Evolutionary conservation across 1,284 basidiomycete species (phyloP), one percentile per base, ranked within the genome.

Genomic region (Cutaneotrichosporon sp.): DNA sequence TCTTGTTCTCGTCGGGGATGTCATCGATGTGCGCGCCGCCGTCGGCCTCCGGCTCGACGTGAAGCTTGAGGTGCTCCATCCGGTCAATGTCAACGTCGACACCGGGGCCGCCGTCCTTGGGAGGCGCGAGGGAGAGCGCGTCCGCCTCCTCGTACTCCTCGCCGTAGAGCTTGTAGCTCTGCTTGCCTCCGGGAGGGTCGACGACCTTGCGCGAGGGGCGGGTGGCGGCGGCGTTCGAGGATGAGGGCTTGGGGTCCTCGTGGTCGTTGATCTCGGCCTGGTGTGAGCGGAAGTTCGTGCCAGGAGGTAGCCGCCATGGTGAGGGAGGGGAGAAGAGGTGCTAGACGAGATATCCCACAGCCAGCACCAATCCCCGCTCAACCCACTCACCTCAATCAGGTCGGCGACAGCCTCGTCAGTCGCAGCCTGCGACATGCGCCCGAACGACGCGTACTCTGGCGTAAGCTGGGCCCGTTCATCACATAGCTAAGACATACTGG

Each of bases 361-460:
- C 25, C 45, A 24, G 18, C 7, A 27, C 31, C n/a, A n/a, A 10
- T n/a, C n/a, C n/a, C n/a, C n/a, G n/a, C n/a, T n/a, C n/a, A n/a
- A 50, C 18, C 18, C 16, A 24, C 73, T 51, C 52, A 77, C 78
- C 65, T 79, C 79, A 59, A 80, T 73, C 52, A 80, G 72, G 65
- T 80, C 79, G 24, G 70, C 71, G 20, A 80, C 79, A 16, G 79
- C 79, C 31, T 73, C 75, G 54, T 80, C 78, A 2, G 78, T 80
- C 31, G 76, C 76, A 22, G 73, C 75, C 59, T 76, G 60, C 25
- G 74, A 76, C 60, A 80, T 72, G 58, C 69, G 72, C 25, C 79
- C 78, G 53, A 80, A 80, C 8, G 78, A 74, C n/a, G 79, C 79
- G 72, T 79, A 79, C 63, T 80, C 79, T 80, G 56, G 22, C 5